These are phyloP conservation scores for Podaxis pistillaris DNA, from an alignment of 768 basidiomycete genomes.

Conservation along the genomic window DNA sequence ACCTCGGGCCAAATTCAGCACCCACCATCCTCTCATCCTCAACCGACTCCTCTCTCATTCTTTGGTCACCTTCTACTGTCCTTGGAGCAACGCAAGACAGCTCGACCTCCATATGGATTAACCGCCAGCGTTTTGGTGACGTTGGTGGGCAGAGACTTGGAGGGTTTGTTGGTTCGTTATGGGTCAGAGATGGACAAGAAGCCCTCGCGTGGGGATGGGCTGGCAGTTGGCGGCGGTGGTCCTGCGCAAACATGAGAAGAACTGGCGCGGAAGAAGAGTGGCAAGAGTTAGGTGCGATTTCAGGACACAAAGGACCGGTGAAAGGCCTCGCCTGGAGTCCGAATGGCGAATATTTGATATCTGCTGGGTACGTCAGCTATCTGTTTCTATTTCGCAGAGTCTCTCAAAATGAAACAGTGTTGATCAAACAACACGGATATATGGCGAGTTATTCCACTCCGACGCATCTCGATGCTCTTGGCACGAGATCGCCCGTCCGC, in stretches of 20 bases:
- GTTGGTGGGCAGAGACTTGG: constrained; percentile 88
- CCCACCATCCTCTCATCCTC: constrained; percentile 86
- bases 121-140: constrained; percentile 88
- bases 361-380: constrained; percentile 61
- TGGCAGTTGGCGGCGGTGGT: constrained; percentile 92
- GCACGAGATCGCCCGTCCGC: constrained; percentile 91
- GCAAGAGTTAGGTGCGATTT: constrained; percentile 75
- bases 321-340: constrained; percentile 87
- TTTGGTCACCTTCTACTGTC: constrained; percentile 82
- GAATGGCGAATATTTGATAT: constrained; percentile 80
- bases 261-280: constrained; percentile 47
- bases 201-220: constrained; percentile 91
- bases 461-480: constrained; percentile 35
- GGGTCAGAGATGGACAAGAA: constrained; percentile 62
- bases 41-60: constrained; percentile 90
- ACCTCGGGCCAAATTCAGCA: constrained; percentile 18
- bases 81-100: constrained; percentile 32
- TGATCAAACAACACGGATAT: constrained; percentile 92
- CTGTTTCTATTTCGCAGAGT: background rate
- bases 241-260: constrained; percentile 28
- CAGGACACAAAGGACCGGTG: constrained; percentile 83
- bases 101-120: constrained; percentile 81
- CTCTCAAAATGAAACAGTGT: constrained; percentile 42
- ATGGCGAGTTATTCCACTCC: constrained; percentile 47
- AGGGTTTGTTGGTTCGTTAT: constrained; percentile 90